Evolutionary conservation across 2,329 filamentous ascomycete species (phyloP).

Genomic region (Emmonsiellopsis sp.): DNA sequence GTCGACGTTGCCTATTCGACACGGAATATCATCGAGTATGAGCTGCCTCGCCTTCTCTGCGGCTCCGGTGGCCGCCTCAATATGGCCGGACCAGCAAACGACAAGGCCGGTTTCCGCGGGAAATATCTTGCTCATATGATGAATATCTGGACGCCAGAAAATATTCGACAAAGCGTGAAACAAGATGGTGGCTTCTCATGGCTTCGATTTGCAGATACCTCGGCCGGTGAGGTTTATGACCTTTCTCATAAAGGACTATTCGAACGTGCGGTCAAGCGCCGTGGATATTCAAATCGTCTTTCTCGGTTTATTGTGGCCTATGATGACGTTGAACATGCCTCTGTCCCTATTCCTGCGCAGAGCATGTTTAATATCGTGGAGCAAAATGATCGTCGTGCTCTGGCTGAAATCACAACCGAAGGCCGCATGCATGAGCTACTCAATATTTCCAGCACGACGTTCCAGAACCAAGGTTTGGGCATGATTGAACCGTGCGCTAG

Average conservation of each 20-base stretch:
- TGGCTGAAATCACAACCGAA: constrained; percentile 62
- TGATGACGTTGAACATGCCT: constrained; percentile 49
- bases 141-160: constrained; percentile 81
- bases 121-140: constrained; percentile 72
- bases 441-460: constrained; percentile 63
- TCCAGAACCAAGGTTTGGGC: constrained; percentile 61
- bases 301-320: constrained; percentile 61
- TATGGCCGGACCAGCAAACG: constrained; percentile 64
- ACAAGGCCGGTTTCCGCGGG: constrained; percentile 66
- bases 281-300: constrained; percentile 46
- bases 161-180: constrained; percentile 57
- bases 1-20: constrained; percentile 81
- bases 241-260: constrained; percentile 64
- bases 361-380: constrained; percentile 73
- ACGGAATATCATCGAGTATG: constrained; percentile 75
- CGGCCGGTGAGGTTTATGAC: constrained; percentile 61
- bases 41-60: constrained; percentile 73
- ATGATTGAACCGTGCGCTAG: constrained; percentile 73
- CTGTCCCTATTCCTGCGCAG: constrained; percentile 57
- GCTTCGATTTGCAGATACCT: constrained; percentile 76
- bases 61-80: constrained; percentile 68
- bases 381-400: constrained; percentile 55
- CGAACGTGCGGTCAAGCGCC: constrained; percentile 58
- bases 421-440: constrained; percentile 67
- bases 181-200: constrained; percentile 66